phyloP scores from a whole-genome alignment of 2,329 filamentous ascomycete species.

The Paecilomyces sp. region DNA sequence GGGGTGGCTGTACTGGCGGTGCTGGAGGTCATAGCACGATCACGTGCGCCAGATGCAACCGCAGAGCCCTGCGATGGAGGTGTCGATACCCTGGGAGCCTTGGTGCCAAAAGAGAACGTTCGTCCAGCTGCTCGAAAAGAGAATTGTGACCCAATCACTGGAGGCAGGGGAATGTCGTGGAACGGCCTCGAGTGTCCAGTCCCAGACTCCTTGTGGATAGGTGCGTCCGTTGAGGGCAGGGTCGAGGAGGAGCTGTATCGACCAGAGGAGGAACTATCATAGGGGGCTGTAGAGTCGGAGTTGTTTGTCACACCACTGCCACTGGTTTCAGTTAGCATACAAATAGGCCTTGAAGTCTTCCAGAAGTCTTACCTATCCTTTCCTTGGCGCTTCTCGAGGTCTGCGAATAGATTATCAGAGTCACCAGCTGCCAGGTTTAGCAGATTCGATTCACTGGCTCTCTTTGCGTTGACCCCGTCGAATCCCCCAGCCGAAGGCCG shows the following conservation, averaged over 20 bases:
- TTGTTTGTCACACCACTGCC: constrained; percentile 44
- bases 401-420: constrained; percentile 33
- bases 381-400: constrained; percentile 23
- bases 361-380: constrained; percentile 25
- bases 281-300: constrained; percentile 39
- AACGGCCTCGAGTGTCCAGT: constrained; percentile 29
- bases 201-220: constrained; percentile 29
- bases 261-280: constrained; percentile 42
- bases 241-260: constrained; percentile 51
- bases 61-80: constrained; percentile 16
- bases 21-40: constrained; percentile 44
- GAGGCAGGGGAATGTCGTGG: constrained; percentile 36
- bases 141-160: constrained; percentile 29
- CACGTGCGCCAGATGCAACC: constrained; percentile 22
- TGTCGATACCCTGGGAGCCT: constrained; percentile 11
- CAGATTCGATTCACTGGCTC: constrained; percentile 25
- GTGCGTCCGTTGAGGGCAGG: constrained; percentile 46
- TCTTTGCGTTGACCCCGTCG: constrained; percentile 32
- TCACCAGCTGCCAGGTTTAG: constrained; percentile 29
- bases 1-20: constrained; percentile 46
- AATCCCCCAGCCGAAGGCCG: constrained; percentile 38
- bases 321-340: constrained; percentile 26
- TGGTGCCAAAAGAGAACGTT: constrained; percentile 48
- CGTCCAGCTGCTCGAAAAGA: constrained; percentile 40
- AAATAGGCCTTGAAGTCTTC: not conserved